These are phyloP conservation scores for Debaryomyces udenii DNA, from an alignment of 1,139 yeast species.

Conservation along the genomic window DNA sequence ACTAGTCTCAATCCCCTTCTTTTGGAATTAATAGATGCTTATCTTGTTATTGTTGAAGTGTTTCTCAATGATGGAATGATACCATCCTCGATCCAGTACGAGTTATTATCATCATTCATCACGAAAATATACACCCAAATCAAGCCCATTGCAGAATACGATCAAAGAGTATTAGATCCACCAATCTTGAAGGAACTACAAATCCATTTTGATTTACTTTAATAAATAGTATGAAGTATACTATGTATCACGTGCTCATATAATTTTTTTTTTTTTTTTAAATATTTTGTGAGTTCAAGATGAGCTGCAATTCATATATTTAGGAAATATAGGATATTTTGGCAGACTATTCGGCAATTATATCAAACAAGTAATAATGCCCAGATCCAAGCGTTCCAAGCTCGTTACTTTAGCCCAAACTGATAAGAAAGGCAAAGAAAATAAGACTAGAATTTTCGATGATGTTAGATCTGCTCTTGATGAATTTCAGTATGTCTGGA, in stretches of 20 bases:
- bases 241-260: conserved; percentile 6
- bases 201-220: conserved; percentile 3
- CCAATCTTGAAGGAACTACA: conserved; percentile 14
- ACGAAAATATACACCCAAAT: conserved; percentile 10
- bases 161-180: conserved; percentile 11
- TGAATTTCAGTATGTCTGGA: conserved; percentile 77
- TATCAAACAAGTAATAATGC: conserved; percentile 51
- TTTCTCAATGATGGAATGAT: conserved; percentile 13
- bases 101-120: conserved; percentile 13
- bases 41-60: conserved; percentile 14
- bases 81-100: conserved; percentile 16
- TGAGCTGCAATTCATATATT: conserved; percentile 8
- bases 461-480: conserved; percentile 86
- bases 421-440: conserved; percentile 92
- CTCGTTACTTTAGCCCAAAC: conserved; percentile 95
- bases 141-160: conserved; percentile 10
- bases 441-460: conserved; percentile 87
- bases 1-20: conserved; percentile 7
- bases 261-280: conserved; percentile 6
- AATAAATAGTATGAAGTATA: neutral
- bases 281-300: neutral
- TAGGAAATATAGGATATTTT: conserved; percentile 1
- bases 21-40: conserved; percentile 16
- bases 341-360: conserved; percentile 13
- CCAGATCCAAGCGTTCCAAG: conserved; percentile 93